Evolutionary conservation across 75 land plant genomes (phyloP), one percentile per base, ranked within the genome.

Genomic region (Cupressus sempervirens): DNA sequence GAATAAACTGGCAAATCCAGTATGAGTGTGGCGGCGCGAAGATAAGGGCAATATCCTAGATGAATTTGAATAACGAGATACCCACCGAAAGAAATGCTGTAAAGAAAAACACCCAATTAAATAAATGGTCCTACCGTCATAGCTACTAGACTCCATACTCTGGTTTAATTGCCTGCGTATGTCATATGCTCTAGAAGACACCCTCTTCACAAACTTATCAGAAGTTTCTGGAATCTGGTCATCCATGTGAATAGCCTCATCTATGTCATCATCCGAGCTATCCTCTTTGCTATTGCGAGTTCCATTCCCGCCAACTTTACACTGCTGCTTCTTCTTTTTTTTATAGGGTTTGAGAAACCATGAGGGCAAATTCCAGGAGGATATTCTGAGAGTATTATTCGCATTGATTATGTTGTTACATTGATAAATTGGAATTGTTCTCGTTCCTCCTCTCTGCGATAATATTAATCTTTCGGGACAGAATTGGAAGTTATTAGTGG

Each of bases 181-280:
- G 73, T 92, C 98, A 77, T 94, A 94, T 16, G 96, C 98, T 15
- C 94, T 91, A 29, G 98, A 96, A 15, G 98, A 94, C 1, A 96
- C 93, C 62, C 88, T 86, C 87, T 90, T 91, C 30, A 96, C 93
- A 68, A 96, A 93, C 83, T 92, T 92, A 15, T 90, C 88, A 20
- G 93, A 93, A 80, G 85, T 93, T 36, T 89, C 88, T 1, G 98
- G 98, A 82, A 96, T 96, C 20, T 86, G 86, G 8, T 92, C 94
- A 62, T 95, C 96, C 91, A 95, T 54, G 10, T 88, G 88, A 65
- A 95, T 88, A 29, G 96, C 96, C 52, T 92, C 89, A 87, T 94
- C 96, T 82, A 92, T 82, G 15, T 84, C 91, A 23, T 86, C 88
- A 36, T 72, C 86, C 81, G 86, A 84, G n/a, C 70, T 80, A 43